phyloP scores from a whole-genome alignment of 345 rosid genomes.

The Eucalyptus viminalis region DNA sequence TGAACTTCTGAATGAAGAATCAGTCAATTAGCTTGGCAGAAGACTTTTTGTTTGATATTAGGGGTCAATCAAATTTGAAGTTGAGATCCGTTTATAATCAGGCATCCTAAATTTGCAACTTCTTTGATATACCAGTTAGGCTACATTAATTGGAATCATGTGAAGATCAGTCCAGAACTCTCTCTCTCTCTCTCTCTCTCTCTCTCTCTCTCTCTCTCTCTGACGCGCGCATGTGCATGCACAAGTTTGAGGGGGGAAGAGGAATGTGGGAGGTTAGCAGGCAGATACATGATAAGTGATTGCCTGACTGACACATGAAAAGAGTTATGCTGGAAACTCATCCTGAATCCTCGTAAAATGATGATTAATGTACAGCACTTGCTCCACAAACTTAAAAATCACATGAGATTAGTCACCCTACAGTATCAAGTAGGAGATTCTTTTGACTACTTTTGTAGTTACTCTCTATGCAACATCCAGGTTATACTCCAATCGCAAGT shows the following conservation, averaged over 20 bases:
- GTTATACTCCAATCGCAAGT: conserved; percentile 85
- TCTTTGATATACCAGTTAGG: neutral
- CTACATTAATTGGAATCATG: neutral
- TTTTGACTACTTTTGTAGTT: neutral
- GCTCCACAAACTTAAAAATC: neutral
- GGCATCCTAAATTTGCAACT: neutral
- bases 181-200: neutral
- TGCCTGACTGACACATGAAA: neutral
- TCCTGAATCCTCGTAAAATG: neutral
- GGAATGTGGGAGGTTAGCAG: neutral
- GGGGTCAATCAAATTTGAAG: neutral
- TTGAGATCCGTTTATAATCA: neutral
- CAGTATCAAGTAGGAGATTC: neutral
- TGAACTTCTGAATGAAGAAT: neutral
- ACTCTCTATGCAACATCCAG: conserved; percentile 15
- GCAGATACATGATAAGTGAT: neutral
- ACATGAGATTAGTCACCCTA: neutral
- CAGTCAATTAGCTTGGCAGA: neutral
- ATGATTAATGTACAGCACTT: neutral
- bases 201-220: neutral
- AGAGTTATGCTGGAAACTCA: neutral
- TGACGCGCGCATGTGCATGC: fast-evolving
- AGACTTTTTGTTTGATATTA: neutral
- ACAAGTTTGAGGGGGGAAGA: neutral
- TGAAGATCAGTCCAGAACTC: neutral